A percentile compares a stretch with the other conserved stretches of the same genome.
phyloP scores from a whole-genome alignment of 805 yeast species.

The Scheffersomyces amazonensis region DNA sequence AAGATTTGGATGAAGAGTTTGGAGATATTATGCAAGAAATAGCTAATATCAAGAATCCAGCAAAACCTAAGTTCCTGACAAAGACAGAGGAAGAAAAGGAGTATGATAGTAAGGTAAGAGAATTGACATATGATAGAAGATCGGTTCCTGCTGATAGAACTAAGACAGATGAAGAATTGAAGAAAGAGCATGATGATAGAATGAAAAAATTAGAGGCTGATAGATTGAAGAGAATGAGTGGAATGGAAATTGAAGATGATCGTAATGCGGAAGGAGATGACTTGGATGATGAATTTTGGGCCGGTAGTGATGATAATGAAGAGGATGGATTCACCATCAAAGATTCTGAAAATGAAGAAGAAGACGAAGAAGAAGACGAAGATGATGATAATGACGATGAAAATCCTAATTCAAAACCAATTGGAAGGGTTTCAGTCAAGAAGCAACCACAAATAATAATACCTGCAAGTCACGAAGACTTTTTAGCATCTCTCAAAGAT shows the following conservation, averaged over 20 bases:
- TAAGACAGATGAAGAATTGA: slow-evolving; percentile 70
- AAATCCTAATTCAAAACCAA: slow-evolving; percentile 7
- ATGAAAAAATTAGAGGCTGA: slow-evolving; percentile 63
- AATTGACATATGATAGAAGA: slow-evolving; percentile 66
- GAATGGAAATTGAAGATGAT: slow-evolving; percentile 44
- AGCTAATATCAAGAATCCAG: slow-evolving; percentile 15
- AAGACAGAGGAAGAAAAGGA: slow-evolving; percentile 43
- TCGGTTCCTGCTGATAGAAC: slow-evolving; percentile 82
- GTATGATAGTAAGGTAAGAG: slow-evolving; percentile 66
- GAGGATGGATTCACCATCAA: slow-evolving; percentile 41
- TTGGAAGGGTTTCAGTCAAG: slow-evolving; percentile 8
- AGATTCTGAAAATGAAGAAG: slow-evolving; percentile 33
- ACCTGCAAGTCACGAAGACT: slow-evolving; percentile 30
- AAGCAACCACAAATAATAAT: slow-evolving; percentile 15
- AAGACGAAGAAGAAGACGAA: slow-evolving; percentile 28
- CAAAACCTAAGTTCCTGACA: slow-evolving; percentile 19
- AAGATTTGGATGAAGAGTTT: slow-evolving; percentile 70
- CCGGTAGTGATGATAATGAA: slow-evolving; percentile 44
- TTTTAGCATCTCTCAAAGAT: slow-evolving; percentile 28
- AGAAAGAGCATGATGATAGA: slow-evolving; percentile 57
- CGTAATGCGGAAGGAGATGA: slow-evolving; percentile 65
- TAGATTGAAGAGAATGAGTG: slow-evolving; percentile 73
- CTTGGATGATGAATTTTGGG: slow-evolving; percentile 68
- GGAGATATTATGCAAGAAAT: slow-evolving; percentile 65
- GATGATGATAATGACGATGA: slow-evolving; percentile 28